Evolutionary conservation across 208 protist genomes (phyloP).

Genomic region (Zelonia costaricensis): DNA sequence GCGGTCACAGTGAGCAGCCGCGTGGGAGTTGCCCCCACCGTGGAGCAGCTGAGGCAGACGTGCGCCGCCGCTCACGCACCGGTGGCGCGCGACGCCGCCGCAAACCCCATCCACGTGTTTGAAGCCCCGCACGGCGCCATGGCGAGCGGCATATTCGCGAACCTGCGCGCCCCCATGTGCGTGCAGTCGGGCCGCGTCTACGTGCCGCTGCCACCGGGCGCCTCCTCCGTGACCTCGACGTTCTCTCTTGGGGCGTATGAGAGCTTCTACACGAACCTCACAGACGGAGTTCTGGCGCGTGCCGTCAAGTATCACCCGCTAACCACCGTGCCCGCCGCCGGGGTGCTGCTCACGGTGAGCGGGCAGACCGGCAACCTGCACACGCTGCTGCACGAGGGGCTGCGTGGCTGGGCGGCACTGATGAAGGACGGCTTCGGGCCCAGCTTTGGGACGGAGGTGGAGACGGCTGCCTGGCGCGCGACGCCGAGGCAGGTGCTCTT

Average conservation of each 20-base stretch:
- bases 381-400: conserved; percentile 22
- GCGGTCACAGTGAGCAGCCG: neutral
- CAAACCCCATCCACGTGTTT: conserved; percentile 15
- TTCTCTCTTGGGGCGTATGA: conserved; percentile 10
- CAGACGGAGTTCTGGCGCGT: conserved; percentile 17
- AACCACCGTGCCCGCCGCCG: conserved; percentile 25
- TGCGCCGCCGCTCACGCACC: conserved; percentile 19
- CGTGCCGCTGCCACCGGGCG: conserved; percentile 11
- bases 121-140: conserved; percentile 8
- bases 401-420: conserved; percentile 13
- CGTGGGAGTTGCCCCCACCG: conserved; percentile 3
- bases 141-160: conserved; percentile 11
- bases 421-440: conserved; percentile 17
- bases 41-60: conserved; percentile 13
- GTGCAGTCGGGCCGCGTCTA: conserved; percentile 33
- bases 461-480: conserved; percentile 13
- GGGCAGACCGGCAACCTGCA: conserved; percentile 11
- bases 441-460: conserved; percentile 11
- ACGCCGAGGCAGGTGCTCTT: conserved; percentile 24
- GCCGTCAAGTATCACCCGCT: conserved; percentile 33
- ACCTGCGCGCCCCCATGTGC: conserved; percentile 29
- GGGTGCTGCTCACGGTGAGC: conserved; percentile 16
- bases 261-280: conserved; percentile 24
- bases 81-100: conserved; percentile 3
- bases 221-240: conserved; percentile 10